A percentile compares a stretch with the other conserved stretches of the same genome.
Conservation (phyloP, 225 moss, liverwort and hornwort genomes). For the Takakia lepidozioides region DNA sequence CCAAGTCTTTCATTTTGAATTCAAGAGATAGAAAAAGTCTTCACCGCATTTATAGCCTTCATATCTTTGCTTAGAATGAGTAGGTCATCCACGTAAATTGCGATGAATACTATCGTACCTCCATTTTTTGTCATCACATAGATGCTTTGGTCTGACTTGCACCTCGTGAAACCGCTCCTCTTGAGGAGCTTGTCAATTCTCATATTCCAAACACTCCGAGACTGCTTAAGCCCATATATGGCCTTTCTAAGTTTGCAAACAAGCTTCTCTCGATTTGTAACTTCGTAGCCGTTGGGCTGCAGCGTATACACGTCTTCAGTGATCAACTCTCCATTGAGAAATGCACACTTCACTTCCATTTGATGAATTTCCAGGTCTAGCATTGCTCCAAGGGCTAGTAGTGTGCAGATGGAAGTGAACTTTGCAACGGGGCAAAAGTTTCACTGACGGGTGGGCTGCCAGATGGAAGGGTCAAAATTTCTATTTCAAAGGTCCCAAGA, state of each 20-base stretch:
- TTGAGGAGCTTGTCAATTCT: not conserved
- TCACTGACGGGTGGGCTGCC: too few relatives aligned
- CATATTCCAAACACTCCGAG: not conserved
- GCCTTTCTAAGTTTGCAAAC: not conserved
- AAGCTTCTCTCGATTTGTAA: not conserved
- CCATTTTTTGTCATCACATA: not conserved
- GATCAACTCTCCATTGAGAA: conserved; percentile 3
- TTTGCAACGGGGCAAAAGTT: not conserved
- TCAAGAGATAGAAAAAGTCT: not conserved
- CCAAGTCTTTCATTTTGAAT: not conserved
- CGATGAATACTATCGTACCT: not conserved
- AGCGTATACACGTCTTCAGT: not conserved
- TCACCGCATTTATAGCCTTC: not conserved
- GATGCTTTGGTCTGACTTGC: not conserved
- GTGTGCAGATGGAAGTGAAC: not conserved
- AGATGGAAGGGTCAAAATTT: too few relatives aligned
- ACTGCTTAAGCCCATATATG: not conserved
- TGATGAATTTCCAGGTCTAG: not conserved
- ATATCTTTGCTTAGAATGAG: not conserved
- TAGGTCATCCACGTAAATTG: not conserved
- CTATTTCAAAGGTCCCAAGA: too few relatives aligned
- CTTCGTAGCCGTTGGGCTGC: not conserved
- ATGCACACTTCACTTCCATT: not conserved
- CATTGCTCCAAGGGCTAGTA: not conserved
- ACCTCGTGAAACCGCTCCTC: not conserved